These are phyloP conservation scores for Ustilago shanxiensis DNA, from an alignment of 1,284 basidiomycete species.

Conservation along the genomic window DNA sequence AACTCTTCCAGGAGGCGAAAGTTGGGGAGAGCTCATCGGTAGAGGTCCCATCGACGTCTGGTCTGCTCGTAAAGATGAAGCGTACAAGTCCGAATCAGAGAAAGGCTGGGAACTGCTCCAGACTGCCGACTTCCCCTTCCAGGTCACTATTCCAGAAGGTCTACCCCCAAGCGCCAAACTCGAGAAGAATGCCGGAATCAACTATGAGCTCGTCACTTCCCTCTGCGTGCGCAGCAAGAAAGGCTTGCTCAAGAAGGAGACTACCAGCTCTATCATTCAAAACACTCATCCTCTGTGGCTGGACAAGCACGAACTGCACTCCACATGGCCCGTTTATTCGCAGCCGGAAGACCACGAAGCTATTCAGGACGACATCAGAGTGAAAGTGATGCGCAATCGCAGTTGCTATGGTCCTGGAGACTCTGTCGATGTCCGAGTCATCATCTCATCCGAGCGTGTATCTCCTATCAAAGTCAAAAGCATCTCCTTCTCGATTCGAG, in stretches of 20 bases:
- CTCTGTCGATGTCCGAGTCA: constrained; percentile 54
- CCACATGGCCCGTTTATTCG: constrained; percentile 66
- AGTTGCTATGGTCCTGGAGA: constrained; percentile 64
- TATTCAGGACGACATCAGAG: constrained; percentile 49
- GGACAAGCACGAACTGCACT: constrained; percentile 69
- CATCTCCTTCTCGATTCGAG: constrained; percentile 58
- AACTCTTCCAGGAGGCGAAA: constrained; percentile 63
- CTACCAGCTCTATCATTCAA: constrained; percentile 59
- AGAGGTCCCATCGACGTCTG: constrained; percentile 66
- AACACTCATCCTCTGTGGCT: constrained; percentile 61
- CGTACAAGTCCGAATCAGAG: constrained; percentile 48
- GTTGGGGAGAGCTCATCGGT: constrained; percentile 68
- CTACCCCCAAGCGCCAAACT: constrained; percentile 64
- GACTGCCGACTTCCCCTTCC: constrained; percentile 61
- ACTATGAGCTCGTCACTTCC: constrained; percentile 66
- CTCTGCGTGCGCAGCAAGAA: constrained; percentile 62
- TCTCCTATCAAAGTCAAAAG: constrained; percentile 63
- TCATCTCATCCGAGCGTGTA: constrained; percentile 54
- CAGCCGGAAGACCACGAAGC: constrained; percentile 55
- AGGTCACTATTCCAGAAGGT: constrained; percentile 62
- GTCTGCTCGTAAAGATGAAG: constrained; percentile 46
- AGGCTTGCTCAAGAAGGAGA: constrained; percentile 55
- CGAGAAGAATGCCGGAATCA: constrained; percentile 64
- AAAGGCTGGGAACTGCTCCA: constrained; percentile 56
- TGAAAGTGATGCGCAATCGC: constrained; percentile 57